Conservation (phyloP, 1,139 yeast genomes). For the Geotrichum bryndzae region DNA sequence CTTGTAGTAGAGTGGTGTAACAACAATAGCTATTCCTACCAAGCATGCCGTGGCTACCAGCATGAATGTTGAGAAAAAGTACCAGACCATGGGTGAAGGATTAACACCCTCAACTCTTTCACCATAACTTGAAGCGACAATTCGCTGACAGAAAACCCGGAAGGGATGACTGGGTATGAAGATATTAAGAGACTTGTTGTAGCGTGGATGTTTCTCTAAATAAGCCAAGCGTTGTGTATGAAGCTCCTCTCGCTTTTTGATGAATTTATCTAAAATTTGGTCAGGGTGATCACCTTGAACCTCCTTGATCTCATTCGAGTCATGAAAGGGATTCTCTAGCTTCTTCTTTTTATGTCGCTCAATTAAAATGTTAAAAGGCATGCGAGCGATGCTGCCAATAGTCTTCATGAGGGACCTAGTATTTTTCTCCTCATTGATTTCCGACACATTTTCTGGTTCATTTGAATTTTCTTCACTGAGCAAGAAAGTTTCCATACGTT, state of each 20-base stretch:
- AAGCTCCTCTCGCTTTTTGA: neutral
- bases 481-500: conserved; percentile 12
- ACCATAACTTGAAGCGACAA: conserved; percentile 71
- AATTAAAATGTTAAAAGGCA: neutral
- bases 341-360: conserved; percentile 36
- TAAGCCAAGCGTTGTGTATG: conserved; percentile 44
- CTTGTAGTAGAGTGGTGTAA: conserved; percentile 67
- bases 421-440: conserved; percentile 1
- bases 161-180: conserved; percentile 60
- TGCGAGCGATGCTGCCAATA: neutral
- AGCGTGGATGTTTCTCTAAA: conserved; percentile 57
- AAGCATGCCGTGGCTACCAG: conserved; percentile 55
- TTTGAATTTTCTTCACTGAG: neutral
- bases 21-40: conserved; percentile 70
- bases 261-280: neutral
- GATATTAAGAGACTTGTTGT: conserved; percentile 61
- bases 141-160: conserved; percentile 64
- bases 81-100: conserved; percentile 49
- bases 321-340: conserved; percentile 20
- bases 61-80: conserved; percentile 51
- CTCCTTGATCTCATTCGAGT: conserved; percentile 4
- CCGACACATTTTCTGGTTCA: neutral
- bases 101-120: conserved; percentile 69
- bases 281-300: conserved; percentile 19
- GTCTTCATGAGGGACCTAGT: conserved; percentile 4